Evolutionary conservation across 1,284 basidiomycete species (phyloP).

Genomic region (Athelia psychrophila): DNA sequence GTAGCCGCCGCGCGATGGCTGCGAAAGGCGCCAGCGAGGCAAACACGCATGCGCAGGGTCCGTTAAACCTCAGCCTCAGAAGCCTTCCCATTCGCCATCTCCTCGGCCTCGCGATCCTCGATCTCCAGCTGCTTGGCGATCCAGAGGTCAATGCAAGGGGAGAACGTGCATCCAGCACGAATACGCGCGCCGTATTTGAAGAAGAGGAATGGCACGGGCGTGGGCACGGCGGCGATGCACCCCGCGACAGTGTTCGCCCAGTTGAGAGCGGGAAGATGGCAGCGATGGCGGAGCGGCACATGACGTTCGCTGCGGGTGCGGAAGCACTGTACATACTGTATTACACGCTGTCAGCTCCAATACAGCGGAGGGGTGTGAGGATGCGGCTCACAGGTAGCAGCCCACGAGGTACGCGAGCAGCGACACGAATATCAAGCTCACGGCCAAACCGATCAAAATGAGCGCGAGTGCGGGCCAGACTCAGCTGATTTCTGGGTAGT

Average conservation of each 20-base stretch:
- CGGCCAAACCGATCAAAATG: slow-evolving; percentile 22
- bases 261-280: slow-evolving; percentile 68
- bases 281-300: slow-evolving; percentile 61
- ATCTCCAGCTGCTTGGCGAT: slow-evolving; percentile 3
- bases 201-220: slow-evolving; percentile 43
- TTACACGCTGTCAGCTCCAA: slow-evolving; percentile 11
- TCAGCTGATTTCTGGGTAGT: slow-evolving; percentile 20
- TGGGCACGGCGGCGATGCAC: slow-evolving; percentile 46
- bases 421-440: slow-evolving; percentile 29
- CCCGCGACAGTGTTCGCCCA: slow-evolving; percentile 56
- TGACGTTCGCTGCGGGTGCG: slow-evolving; percentile 71
- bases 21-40: no score
- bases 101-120: slow-evolving; percentile 11
- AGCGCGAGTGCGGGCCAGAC: slow-evolving; percentile 21
- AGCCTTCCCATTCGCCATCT: no score
- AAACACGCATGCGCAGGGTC: no score
- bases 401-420: slow-evolving; percentile 13
- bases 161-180: slow-evolving; percentile 17
- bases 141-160: neutral
- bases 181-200: neutral
- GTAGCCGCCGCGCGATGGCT: no score
- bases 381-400: no score
- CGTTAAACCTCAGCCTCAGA: no score
- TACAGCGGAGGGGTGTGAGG: neutral
- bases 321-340: slow-evolving; percentile 42